Conservation (phyloP, 257 asterid species). For the Perilla frutescens region DNA sequence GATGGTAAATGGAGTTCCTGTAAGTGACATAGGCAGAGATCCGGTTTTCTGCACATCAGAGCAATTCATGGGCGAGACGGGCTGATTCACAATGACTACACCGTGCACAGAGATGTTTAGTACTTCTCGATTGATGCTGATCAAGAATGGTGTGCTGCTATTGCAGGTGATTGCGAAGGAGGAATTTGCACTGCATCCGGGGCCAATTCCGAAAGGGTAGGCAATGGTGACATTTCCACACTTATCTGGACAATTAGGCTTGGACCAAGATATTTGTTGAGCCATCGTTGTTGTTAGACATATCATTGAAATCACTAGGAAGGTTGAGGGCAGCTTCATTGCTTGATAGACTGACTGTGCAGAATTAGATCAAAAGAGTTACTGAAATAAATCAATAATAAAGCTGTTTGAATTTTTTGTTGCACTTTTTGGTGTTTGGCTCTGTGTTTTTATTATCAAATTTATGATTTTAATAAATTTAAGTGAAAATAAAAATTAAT, state of each 20-base stretch:
- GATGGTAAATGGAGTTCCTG: conserved; percentile 42
- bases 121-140: conserved; percentile 39
- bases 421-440: too few relatives aligned
- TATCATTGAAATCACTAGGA: not conserved
- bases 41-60: not conserved
- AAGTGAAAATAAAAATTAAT: too few relatives aligned
- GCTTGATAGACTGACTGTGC: too few relatives aligned
- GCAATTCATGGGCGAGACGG: conserved; percentile 37
- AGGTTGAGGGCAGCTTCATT: too few relatives aligned
- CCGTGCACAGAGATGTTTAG: conserved; percentile 26
- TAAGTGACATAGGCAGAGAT: conserved; percentile 14
- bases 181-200: conserved; percentile 36
- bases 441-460: too few relatives aligned
- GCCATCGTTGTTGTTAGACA: conserved; percentile 23
- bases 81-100: conserved; percentile 32
- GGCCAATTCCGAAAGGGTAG: conserved; percentile 51
- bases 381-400: too few relatives aligned
- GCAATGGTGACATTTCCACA: conserved; percentile 49
- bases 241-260: conserved; percentile 28
- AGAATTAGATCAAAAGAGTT: too few relatives aligned
- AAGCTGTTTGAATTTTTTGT: too few relatives aligned
- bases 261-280: conserved; percentile 13
- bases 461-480: too few relatives aligned
- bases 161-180: conserved; percentile 39
- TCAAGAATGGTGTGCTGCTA: conserved; percentile 29